phyloP scores from a whole-genome alignment of 192 early-diverging fungal genomes.

The Coemansia sp. region DNA sequence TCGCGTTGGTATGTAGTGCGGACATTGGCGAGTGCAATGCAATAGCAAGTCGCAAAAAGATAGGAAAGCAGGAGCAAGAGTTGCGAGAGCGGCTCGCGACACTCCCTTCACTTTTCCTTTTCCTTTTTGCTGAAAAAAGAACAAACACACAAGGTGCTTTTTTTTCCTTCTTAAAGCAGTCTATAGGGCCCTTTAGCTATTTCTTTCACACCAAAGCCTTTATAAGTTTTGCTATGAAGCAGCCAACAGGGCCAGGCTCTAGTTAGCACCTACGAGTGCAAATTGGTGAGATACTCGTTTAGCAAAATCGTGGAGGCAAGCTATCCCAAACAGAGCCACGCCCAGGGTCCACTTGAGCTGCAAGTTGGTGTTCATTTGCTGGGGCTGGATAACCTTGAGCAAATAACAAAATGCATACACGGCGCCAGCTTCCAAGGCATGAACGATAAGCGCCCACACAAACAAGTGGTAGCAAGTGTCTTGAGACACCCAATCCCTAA shows the following conservation, averaged over 20 bases:
- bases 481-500: slow-evolving; percentile 12
- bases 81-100: no score
- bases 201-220: no score
- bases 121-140: no score
- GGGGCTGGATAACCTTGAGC: slow-evolving; percentile 45
- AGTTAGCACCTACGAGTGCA: slow-evolving; percentile 16
- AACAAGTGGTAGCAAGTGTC: slow-evolving; percentile 24
- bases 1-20: no score
- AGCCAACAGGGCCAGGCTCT: slow-evolving; percentile 3
- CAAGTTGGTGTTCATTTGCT: slow-evolving; percentile 25
- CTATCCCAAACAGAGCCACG: slow-evolving; percentile 26
- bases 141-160: no score
- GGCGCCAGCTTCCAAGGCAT: slow-evolving; percentile 20
- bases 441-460: slow-evolving; percentile 6
- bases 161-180: no score
- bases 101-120: no score
- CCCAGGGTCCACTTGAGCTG: slow-evolving; percentile 49
- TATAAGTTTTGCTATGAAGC: no score
- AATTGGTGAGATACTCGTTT: slow-evolving; percentile 29
- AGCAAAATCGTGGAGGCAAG: slow-evolving; percentile 28
- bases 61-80: no score
- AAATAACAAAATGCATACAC: slow-evolving; percentile 35
- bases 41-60: no score
- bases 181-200: no score
- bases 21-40: no score